phyloP scores from a whole-genome alignment of 164 flowering plant genomes.

The Houttuynia cordata region DNA sequence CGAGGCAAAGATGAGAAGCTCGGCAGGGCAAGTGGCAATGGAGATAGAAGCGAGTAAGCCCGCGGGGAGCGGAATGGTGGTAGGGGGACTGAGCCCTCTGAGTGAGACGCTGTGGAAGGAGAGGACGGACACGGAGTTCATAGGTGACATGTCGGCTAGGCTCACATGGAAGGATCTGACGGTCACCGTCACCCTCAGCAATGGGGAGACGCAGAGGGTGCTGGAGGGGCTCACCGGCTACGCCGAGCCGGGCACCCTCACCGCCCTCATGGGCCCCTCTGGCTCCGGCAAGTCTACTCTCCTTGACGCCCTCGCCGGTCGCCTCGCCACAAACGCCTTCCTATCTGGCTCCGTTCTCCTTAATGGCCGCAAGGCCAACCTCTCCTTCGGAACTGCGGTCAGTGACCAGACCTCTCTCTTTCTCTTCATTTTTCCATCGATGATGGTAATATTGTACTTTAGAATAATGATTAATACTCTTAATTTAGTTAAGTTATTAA shows the following conservation, averaged over 20 bases:
- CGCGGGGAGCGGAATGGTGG: slow-evolving; percentile 18
- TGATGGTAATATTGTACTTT: no score
- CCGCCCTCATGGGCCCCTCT: slow-evolving; percentile 92
- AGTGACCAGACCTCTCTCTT: no score
- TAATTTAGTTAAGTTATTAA: no score
- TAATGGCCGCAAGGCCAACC: slow-evolving; percentile 76
- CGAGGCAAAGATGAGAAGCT: slow-evolving; percentile 12
- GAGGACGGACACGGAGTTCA: slow-evolving; percentile 31
- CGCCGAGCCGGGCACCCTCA: slow-evolving; percentile 73
- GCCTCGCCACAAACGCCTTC: slow-evolving; percentile 82
- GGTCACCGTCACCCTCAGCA: slow-evolving; percentile 51
- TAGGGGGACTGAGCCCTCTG: slow-evolving; percentile 58
- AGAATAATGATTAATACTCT: no score
- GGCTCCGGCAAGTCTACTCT: slow-evolving; percentile 90
- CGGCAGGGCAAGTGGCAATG: slow-evolving; percentile 23
- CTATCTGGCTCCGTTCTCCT: slow-evolving; percentile 69
- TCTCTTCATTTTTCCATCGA: no score
- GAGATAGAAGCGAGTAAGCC: slow-evolving; percentile 49
- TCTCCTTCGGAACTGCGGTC: slow-evolving; percentile 87
- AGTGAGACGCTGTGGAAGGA: slow-evolving; percentile 84
- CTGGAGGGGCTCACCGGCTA: slow-evolving; percentile 68
- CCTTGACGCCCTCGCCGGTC: slow-evolving; percentile 80
- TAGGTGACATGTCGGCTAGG: slow-evolving; percentile 75
- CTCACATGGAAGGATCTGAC: slow-evolving; percentile 87
- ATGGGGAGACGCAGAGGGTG: slow-evolving; percentile 66